phyloP scores from a whole-genome alignment of 2,329 filamentous ascomycete species.

The Arthrobotrys megalospora region DNA sequence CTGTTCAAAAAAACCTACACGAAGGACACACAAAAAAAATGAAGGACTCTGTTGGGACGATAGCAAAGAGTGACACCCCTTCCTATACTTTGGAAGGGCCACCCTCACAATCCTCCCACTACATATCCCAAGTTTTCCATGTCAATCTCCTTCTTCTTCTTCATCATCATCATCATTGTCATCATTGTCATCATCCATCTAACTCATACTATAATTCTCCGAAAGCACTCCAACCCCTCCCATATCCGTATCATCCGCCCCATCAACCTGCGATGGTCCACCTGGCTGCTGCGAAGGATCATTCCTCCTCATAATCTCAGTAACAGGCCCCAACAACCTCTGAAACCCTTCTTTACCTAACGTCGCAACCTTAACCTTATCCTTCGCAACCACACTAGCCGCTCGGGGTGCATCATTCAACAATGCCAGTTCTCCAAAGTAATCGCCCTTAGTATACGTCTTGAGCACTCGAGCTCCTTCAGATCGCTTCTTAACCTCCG shows the following conservation, averaged over 20 bases:
- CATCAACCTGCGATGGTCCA: constrained; percentile 54
- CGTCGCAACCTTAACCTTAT: constrained; percentile 92
- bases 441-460: constrained; percentile 90
- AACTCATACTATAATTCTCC: constrained; percentile 70
- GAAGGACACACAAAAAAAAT: too few relatives aligned
- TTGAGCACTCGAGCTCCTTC: constrained; percentile 77
- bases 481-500: constrained; percentile 87
- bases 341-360: constrained; percentile 96
- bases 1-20: too few relatives aligned
- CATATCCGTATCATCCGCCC: constrained; percentile 75
- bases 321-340: constrained; percentile 89
- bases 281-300: constrained; percentile 69
- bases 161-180: background rate
- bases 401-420: constrained; percentile 94
- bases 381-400: constrained; percentile 85
- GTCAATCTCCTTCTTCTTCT: background rate
- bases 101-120: too few relatives aligned
- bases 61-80: too few relatives aligned
- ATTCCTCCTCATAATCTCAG: constrained; percentile 91
- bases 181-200: constrained; percentile 26
- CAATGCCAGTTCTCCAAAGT: constrained; percentile 95
- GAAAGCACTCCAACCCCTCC: constrained; percentile 71
- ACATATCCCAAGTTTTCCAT: too few relatives aligned
- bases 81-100: too few relatives aligned
- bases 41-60: too few relatives aligned